Base-by-base conservation (phyloP, 2,329 filamentous ascomycete genomes). In the Xylariaceae sp. region DNA sequence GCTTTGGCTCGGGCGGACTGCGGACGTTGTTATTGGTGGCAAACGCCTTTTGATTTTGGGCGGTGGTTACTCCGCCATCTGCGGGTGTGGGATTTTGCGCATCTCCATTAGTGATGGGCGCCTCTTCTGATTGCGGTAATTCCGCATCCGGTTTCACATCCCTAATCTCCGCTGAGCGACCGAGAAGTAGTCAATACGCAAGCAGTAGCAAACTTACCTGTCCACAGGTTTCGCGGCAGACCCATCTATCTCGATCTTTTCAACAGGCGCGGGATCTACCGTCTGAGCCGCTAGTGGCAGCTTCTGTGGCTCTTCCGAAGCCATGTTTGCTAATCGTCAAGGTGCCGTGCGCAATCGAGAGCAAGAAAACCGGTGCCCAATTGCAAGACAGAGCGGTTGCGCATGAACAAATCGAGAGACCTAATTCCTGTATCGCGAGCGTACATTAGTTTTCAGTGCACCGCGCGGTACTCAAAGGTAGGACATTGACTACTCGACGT, bases 211-310 rank as follows among this genome's bases (percentile, higher is more conserved):
- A 66, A 80, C 81, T 79, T 74, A 85, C 83, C 80, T 80, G 67
- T 84, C 82, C 63, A 79, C 60, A 39, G 66, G 63, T 26, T 68
- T 63, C 26, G 62, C 59, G 40, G 63, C 62, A 40, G 68, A 72
- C 42, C 78, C 68, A 64, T 81, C 74, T 53, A 80, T 71, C 55
- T 76, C 74, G 76, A 80, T 80, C 62, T 76, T 72, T 13, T 67
- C 61, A 29, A 49, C 49, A 3, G 59, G 49, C 18, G 48, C 37
- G 21, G 57, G 37, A 45, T 51, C 53, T n/a, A 54, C 36, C 7
- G 49, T 37, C 54, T 67, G 66, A 34, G 55, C 57, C 41, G 66
- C 63, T 12, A 52, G 47, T n/a, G 61, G 52, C 29, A 63, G 49
- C 45, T 52, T 58, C 53, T 67, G 63, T 21, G 65, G 63, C 44